Conservation (phyloP, 2,329 filamentous ascomycete genomes). For the Helotiales sp. region DNA sequence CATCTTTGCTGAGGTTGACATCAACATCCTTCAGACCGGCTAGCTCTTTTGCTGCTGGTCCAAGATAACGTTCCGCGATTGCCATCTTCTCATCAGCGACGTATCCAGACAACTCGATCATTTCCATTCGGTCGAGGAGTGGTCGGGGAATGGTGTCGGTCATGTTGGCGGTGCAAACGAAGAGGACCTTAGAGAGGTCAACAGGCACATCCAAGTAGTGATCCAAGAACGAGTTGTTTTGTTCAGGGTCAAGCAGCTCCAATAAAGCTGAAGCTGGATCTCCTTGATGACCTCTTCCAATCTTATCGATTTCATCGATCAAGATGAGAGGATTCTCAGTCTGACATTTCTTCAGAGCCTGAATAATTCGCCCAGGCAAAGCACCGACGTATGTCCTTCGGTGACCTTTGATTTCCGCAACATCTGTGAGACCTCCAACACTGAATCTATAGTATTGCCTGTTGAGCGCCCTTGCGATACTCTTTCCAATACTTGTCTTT, state of each 20-base stretch:
- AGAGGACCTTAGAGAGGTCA: constrained; percentile 94
- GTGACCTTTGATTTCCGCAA: constrained; percentile 98
- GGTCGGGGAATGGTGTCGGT: constrained; percentile 96
- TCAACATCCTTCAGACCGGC: constrained; percentile 90
- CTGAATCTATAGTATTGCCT: constrained; percentile 98
- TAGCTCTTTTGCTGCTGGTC: constrained; percentile 91
- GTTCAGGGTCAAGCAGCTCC: constrained; percentile 93
- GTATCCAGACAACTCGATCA: constrained; percentile 95
- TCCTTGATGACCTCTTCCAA: constrained; percentile 93
- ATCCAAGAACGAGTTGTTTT: constrained; percentile 96
- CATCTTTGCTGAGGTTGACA: constrained; percentile 83
- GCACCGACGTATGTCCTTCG: constrained; percentile 95
- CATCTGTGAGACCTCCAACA: constrained; percentile 94
- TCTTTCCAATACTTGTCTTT: constrained; percentile 99
- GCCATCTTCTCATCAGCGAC: constrained; percentile 99
- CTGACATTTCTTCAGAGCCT: constrained; percentile 98
- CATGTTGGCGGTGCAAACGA: constrained; percentile 99
- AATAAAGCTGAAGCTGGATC: constrained; percentile 94
- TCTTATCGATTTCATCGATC: constrained; percentile 98
- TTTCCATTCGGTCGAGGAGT: constrained; percentile 94
- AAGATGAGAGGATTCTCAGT: constrained; percentile 96
- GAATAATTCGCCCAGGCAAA: constrained; percentile 93
- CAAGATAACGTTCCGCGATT: constrained; percentile 91
- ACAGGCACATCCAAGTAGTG: constrained; percentile 99
- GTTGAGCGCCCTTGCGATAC: constrained; percentile 91